These are phyloP conservation scores for Neonectria coccinea DNA, from an alignment of 2,329 filamentous ascomycete genomes.

Conservation along the genomic window DNA sequence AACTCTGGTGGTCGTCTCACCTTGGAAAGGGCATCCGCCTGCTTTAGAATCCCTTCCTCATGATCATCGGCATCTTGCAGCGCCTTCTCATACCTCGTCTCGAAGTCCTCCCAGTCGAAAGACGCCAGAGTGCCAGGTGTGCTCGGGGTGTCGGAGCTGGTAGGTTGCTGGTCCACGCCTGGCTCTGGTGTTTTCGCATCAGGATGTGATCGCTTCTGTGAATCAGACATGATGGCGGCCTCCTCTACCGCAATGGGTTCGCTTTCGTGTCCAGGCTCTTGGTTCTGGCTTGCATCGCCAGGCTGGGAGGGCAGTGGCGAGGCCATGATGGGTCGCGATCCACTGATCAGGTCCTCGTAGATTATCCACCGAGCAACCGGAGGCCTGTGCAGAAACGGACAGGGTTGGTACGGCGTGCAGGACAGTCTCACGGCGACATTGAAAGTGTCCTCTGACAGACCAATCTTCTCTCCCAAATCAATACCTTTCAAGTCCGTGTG, in stretches of 20 bases:
- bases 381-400: background rate
- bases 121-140: constrained; percentile 64
- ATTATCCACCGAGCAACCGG: constrained; percentile 25
- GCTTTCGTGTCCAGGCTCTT: constrained; percentile 27
- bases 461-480: background rate
- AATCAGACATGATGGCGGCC: constrained; percentile 39
- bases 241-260: constrained; percentile 27
- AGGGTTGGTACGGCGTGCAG: background rate
- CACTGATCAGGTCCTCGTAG: constrained; percentile 12
- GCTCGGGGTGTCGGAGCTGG: constrained; percentile 55
- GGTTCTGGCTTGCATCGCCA: constrained; percentile 33
- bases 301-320: constrained; percentile 33
- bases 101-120: constrained; percentile 84
- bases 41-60: constrained; percentile 74
- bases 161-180: constrained; percentile 48
- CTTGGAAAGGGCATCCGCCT: constrained; percentile 76
- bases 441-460: too few species aligned
- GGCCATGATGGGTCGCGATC: constrained; percentile 31
- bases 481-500: too few species aligned
- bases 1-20: constrained; percentile 60
- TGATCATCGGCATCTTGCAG: constrained; percentile 71
- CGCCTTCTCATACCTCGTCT: constrained; percentile 74
- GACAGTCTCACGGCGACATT: background rate
- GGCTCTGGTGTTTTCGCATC: constrained; percentile 55
- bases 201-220: constrained; percentile 35